Evolutionary conservation across 257 asterid species (phyloP).

Genomic region (Jacaranda mimosifolia): DNA sequence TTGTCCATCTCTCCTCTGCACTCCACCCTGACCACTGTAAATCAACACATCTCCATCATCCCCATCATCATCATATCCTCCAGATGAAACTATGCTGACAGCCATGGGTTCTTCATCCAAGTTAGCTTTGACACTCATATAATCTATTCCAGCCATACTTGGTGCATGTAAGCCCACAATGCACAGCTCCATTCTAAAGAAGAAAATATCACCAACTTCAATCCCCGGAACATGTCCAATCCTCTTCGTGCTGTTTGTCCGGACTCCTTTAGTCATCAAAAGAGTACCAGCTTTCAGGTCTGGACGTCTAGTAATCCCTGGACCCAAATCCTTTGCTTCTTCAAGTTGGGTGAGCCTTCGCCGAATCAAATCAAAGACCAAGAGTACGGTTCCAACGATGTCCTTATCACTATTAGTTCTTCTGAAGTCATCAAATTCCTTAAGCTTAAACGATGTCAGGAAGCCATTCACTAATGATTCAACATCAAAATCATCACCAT

Average conservation of each 20-base stretch:
- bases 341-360: slow-evolving; percentile 70
- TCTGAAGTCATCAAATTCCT: slow-evolving; percentile 61
- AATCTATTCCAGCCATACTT: slow-evolving; percentile 95
- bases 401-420: slow-evolving; percentile 70
- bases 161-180: slow-evolving; percentile 86
- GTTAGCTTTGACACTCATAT: slow-evolving; percentile 65
- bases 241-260: slow-evolving; percentile 70
- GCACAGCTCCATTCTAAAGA: slow-evolving; percentile 90
- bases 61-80: slow-evolving; percentile 90
- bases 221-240: slow-evolving; percentile 83
- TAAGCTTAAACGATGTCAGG: slow-evolving; percentile 59
- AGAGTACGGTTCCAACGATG: slow-evolving; percentile 53
- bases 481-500: slow-evolving; percentile 48
- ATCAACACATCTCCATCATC: slow-evolving; percentile 72
- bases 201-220: slow-evolving; percentile 90
- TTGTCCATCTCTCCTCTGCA: slow-evolving; percentile 73
- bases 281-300: slow-evolving; percentile 68
- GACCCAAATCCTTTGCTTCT: slow-evolving; percentile 57
- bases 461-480: slow-evolving; percentile 57
- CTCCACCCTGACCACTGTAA: slow-evolving; percentile 93
- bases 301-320: slow-evolving; percentile 69
- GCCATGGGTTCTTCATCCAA: slow-evolving; percentile 88
- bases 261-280: slow-evolving; percentile 72
- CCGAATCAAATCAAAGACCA: slow-evolving; percentile 66
- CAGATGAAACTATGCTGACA: slow-evolving; percentile 90